Conservation (phyloP, 768 basidiomycete species). For the Hygrocybe punicea region DNA sequence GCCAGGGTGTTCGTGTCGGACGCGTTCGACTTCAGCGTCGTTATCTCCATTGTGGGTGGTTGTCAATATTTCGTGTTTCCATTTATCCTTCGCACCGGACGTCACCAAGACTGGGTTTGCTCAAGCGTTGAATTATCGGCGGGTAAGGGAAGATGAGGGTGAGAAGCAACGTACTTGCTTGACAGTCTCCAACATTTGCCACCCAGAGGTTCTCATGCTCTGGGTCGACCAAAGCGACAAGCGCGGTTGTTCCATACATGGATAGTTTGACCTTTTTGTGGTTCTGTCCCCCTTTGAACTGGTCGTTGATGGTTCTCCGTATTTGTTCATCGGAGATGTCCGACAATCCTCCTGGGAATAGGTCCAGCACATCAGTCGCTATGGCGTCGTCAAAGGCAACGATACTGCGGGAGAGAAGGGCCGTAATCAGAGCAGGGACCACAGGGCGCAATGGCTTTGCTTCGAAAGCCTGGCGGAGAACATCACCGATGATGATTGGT, state of each 20-base stretch:
- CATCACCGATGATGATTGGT: conserved; percentile 62
- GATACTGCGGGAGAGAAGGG: conserved; percentile 56
- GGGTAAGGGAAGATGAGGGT: conserved; percentile 7
- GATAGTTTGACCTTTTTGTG: conserved; percentile 64
- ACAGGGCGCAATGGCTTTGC: conserved; percentile 37
- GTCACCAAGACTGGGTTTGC: conserved; percentile 47
- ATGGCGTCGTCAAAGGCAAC: conserved; percentile 64
- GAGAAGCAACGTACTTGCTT: conserved; percentile 53
- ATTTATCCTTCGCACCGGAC: conserved; percentile 44
- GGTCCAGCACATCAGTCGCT: conserved; percentile 58
- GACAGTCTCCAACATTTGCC: conserved; percentile 78
- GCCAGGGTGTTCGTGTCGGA: conserved; percentile 60
- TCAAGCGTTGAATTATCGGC: not conserved
- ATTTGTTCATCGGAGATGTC: conserved; percentile 56
- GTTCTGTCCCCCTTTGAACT: conserved; percentile 53
- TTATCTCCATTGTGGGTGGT: conserved; percentile 69
- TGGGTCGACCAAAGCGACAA: conserved; percentile 71
- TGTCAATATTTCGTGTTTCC: conserved; percentile 62
- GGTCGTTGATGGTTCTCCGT: conserved; percentile 61
- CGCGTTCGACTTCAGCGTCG: conserved; percentile 59
- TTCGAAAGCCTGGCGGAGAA: conserved; percentile 44
- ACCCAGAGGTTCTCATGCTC: conserved; percentile 68
- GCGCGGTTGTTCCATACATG: conserved; percentile 77
- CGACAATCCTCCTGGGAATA: conserved; percentile 53
- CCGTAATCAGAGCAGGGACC: conserved; percentile 50